Conservation (phyloP, 352 stramenopile species). For the Saprolegnia parasitica region DNA sequence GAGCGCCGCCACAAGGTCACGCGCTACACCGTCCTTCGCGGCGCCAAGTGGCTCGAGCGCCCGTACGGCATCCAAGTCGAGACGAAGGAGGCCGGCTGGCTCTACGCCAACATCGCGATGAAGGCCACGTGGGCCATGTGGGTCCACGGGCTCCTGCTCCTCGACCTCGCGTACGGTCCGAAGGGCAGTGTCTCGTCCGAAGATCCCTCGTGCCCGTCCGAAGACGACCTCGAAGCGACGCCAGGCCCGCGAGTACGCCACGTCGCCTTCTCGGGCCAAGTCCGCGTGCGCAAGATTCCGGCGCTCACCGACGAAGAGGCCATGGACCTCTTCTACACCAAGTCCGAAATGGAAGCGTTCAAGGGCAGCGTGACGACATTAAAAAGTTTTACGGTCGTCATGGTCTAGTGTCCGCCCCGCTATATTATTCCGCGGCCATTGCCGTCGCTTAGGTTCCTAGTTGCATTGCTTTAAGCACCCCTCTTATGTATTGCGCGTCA, state of each 20-base stretch:
- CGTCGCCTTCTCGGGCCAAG: slow-evolving; percentile 19
- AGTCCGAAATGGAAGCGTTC: slow-evolving; percentile 14
- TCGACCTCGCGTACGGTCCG: slow-evolving; percentile 5
- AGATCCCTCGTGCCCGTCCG: background rate
- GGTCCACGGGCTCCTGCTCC: slow-evolving; percentile 20
- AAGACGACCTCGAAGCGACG: background rate
- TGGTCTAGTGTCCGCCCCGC: background rate
- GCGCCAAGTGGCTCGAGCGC: slow-evolving; percentile 16
- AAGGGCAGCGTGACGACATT: slow-evolving; percentile 14
- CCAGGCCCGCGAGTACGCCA: background rate
- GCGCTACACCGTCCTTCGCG: slow-evolving; percentile 25
- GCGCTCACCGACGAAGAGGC: slow-evolving; percentile 21
- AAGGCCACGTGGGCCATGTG: slow-evolving; percentile 27
- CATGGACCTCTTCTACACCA: slow-evolving; percentile 23
- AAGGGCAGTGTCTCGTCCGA: background rate
- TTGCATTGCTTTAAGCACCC: too few species aligned
- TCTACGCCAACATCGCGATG: slow-evolving; percentile 13
- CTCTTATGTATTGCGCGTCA: too few species aligned
- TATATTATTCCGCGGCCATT: slow-evolving; percentile 11
- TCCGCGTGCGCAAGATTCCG: slow-evolving; percentile 22
- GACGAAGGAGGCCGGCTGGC: slow-evolving; percentile 25
- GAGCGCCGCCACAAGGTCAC: slow-evolving; percentile 6
- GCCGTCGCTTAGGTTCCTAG: too few species aligned
- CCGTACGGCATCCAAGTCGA: slow-evolving; percentile 24
- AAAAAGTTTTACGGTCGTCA: slow-evolving; percentile 13